Conservation (phyloP, 2,329 filamentous ascomycete genomes). For the Calonectria pseudoturangicola region DNA sequence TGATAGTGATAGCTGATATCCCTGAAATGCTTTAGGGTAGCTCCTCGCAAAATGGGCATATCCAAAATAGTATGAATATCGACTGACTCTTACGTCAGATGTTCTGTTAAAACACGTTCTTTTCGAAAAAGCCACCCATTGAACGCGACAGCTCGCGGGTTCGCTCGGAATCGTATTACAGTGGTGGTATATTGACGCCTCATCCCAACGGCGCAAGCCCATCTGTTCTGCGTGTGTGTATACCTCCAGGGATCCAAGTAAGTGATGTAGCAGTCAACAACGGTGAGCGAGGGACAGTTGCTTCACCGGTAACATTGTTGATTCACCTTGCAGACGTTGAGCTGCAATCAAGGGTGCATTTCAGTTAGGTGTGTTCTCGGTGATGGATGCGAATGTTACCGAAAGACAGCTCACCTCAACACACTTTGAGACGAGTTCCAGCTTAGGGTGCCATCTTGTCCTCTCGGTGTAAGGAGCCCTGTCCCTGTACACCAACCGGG, state of each 20-base stretch:
- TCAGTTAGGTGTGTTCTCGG: slow-evolving; percentile 5
- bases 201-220: slow-evolving; percentile 14
- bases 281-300: background rate
- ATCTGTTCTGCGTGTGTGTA: background rate
- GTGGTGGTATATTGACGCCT: slow-evolving; percentile 15
- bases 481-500: slow-evolving; percentile 31
- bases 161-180: slow-evolving; percentile 27
- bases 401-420: slow-evolving; percentile 39
- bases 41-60: slow-evolving; percentile 30
- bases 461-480: slow-evolving; percentile 41
- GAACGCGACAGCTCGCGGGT: slow-evolving; percentile 35
- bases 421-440: slow-evolving; percentile 27
- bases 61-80: slow-evolving; percentile 31
- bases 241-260: background rate
- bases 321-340: slow-evolving; percentile 25
- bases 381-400: slow-evolving; percentile 29
- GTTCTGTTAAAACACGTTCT: slow-evolving; percentile 46
- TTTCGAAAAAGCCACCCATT: slow-evolving; percentile 32
- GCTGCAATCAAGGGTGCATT: slow-evolving; percentile 10
- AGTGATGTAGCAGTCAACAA: background rate
- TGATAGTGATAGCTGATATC: background rate
- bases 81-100: slow-evolving; percentile 46
- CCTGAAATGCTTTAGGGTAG: slow-evolving; percentile 26
- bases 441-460: slow-evolving; percentile 25
- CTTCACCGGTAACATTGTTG: slow-evolving; percentile 25